Conservation (phyloP, 1,284 basidiomycete species). For the Psilocybe mexicana region DNA sequence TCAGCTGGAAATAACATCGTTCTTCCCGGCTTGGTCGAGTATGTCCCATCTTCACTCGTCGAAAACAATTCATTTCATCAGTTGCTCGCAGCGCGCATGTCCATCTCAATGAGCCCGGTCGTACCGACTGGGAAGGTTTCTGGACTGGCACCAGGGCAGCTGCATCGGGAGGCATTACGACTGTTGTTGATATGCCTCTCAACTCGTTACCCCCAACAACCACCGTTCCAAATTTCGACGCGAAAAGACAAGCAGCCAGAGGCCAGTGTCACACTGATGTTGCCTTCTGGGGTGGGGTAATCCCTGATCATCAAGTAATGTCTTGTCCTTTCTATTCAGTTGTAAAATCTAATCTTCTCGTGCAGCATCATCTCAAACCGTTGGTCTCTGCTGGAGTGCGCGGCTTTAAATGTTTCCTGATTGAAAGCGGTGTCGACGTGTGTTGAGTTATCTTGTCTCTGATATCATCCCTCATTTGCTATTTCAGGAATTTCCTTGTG, state of each 20-base stretch:
- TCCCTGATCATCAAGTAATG: conserved; percentile 82
- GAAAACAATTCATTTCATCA: background rate
- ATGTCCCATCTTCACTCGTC: conserved; percentile 30
- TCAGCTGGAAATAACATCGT: conserved; percentile 68
- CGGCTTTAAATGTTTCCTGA: conserved; percentile 95
- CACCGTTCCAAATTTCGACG: conserved; percentile 69
- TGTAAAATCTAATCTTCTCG: background rate
- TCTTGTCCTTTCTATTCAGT: conserved; percentile 1
- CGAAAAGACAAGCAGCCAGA: conserved; percentile 70
- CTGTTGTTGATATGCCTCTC: conserved; percentile 92
- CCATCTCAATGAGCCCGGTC: conserved; percentile 91
- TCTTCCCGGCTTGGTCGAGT: conserved; percentile 88
- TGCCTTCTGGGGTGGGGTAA: conserved; percentile 93
- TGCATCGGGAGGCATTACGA: conserved; percentile 87
- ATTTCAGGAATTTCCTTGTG: conserved; percentile 85
- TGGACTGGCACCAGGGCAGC: conserved; percentile 88
- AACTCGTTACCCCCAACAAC: conserved; percentile 96
- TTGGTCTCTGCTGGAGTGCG: conserved; percentile 79
- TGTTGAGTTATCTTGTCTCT: conserved; percentile 19
- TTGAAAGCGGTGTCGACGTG: conserved; percentile 91
- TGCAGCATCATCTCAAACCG: conserved; percentile 64
- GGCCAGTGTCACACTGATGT: conserved; percentile 84
- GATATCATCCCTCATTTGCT: conserved; percentile 2
- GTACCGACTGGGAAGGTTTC: conserved; percentile 94
- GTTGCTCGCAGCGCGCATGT: conserved; percentile 76